Conservation (phyloP, 2,329 filamentous ascomycete species). For the Fusarium verrucosum region DNA sequence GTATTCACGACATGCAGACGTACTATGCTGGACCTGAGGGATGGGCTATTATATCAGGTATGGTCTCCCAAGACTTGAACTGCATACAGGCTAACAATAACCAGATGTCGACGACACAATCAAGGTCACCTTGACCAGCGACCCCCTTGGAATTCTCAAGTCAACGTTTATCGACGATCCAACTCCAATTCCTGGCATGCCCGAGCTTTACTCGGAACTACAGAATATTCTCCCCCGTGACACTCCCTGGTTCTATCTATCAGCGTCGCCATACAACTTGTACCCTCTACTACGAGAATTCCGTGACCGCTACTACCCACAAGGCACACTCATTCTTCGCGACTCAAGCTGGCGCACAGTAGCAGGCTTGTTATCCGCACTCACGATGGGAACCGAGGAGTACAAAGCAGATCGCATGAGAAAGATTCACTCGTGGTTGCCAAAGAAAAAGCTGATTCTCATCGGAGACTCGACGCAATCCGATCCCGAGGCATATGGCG, state of each 20-base stretch:
- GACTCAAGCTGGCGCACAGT: conserved; percentile 89
- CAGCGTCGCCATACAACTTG: conserved; percentile 92
- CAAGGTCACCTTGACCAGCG: conserved; percentile 85
- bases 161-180: conserved; percentile 85
- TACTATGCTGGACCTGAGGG: conserved; percentile 79
- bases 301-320: conserved; percentile 73
- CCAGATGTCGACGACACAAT: conserved; percentile 94
- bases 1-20: conserved; percentile 72
- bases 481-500: conserved; percentile 89
- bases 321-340: conserved; percentile 83
- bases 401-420: conserved; percentile 87
- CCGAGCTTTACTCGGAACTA: conserved; percentile 79
- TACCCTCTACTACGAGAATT: conserved; percentile 87
- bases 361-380: conserved; percentile 77
- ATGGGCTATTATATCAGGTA: conserved; percentile 83
- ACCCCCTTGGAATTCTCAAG: conserved; percentile 80
- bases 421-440: conserved; percentile 82
- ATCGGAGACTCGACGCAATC: conserved; percentile 92
- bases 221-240: conserved; percentile 61
- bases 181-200: conserved; percentile 79
- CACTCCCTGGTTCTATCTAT: conserved; percentile 91
- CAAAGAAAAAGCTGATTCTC: conserved; percentile 79
- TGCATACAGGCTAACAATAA: conserved; percentile 20
- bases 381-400: conserved; percentile 82
- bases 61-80: conserved; percentile 4